Evolutionary conservation across 768 basidiomycete species (phyloP).

Genomic region (Auriculariales sp.): DNA sequence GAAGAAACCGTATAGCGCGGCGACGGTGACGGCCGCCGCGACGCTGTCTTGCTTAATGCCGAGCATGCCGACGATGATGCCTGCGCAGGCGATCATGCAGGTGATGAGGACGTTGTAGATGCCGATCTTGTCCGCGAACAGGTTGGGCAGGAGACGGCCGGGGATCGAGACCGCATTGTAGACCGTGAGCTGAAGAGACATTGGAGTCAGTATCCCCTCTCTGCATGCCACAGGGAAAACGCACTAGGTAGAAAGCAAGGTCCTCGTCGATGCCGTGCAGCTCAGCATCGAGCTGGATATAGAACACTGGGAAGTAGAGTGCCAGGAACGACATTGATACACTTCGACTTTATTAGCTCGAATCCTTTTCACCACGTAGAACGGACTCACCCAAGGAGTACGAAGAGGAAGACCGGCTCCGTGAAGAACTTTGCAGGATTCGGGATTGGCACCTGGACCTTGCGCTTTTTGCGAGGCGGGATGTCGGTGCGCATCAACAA

Average conservation of each 20-base stretch:
- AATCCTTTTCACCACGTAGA: constrained; percentile 12
- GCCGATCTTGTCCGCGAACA: constrained; percentile 13
- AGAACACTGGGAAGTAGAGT: constrained; percentile 15
- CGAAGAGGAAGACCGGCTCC: constrained; percentile 3
- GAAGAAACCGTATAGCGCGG: constrained; percentile 13
- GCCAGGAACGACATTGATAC: constrained; percentile 10
- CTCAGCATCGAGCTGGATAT: constrained; percentile 12
- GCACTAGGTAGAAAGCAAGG: constrained; percentile 12
- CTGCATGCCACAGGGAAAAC: background rate
- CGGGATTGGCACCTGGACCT: background rate
- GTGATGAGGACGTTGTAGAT: constrained; percentile 33
- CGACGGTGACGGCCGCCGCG: constrained; percentile 11
- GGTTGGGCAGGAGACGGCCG: constrained; percentile 14
- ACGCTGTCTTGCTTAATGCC: constrained; percentile 15
- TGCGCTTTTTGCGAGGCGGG: constrained; percentile 10
- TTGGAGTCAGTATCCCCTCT: background rate
- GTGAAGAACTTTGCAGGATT: background rate
- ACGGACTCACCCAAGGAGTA: constrained; percentile 12
- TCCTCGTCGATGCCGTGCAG: constrained; percentile 8
- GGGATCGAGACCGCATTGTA: constrained; percentile 13
- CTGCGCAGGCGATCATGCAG: constrained; percentile 44
- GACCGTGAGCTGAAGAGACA: constrained; percentile 10
- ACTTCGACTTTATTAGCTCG: constrained; percentile 13
- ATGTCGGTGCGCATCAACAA: constrained; percentile 14
- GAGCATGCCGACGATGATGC: constrained; percentile 43